Evolutionary conservation across 352 stramenopile genomes (phyloP).

Genomic region (Lagenidium giganteum): DNA sequence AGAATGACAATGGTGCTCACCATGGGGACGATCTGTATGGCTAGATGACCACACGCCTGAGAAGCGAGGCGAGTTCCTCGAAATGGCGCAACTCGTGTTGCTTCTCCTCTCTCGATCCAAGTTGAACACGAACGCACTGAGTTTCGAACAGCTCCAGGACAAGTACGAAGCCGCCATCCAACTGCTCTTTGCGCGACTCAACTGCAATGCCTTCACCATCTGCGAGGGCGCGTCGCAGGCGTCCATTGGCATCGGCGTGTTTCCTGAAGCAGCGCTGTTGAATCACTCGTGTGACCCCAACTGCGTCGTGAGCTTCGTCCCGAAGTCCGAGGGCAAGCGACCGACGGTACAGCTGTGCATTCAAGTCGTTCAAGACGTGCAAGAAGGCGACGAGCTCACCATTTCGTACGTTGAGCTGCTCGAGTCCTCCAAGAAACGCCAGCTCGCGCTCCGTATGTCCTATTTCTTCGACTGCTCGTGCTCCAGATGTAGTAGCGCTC

Average conservation of each 20-base stretch:
- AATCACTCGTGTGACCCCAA: constrained; percentile 78
- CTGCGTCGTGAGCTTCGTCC: constrained; percentile 61
- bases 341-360: constrained; percentile 50
- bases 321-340: no score
- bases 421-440: constrained; percentile 30
- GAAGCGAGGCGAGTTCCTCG: constrained; percentile 34
- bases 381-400: constrained; percentile 49
- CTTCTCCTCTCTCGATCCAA: constrained; percentile 45
- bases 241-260: constrained; percentile 60
- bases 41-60: constrained; percentile 30
- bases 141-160: constrained; percentile 24
- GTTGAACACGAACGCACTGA: constrained; percentile 10
- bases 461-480: constrained; percentile 75
- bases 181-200: constrained; percentile 60
- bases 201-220: constrained; percentile 81
- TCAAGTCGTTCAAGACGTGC: constrained; percentile 34
- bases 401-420: constrained; percentile 74
- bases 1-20: no score
- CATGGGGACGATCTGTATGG: constrained; percentile 1
- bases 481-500: constrained; percentile 4
- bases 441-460: constrained; percentile 30
- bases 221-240: constrained; percentile 36
- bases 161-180: constrained; percentile 28
- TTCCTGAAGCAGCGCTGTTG: constrained; percentile 51
- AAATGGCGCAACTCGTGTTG: constrained; percentile 62